Evolutionary conservation across 2,329 filamentous ascomycete genomes (phyloP), one percentile per base, ranked within the genome.

Genomic region (Beauveria sp.): DNA sequence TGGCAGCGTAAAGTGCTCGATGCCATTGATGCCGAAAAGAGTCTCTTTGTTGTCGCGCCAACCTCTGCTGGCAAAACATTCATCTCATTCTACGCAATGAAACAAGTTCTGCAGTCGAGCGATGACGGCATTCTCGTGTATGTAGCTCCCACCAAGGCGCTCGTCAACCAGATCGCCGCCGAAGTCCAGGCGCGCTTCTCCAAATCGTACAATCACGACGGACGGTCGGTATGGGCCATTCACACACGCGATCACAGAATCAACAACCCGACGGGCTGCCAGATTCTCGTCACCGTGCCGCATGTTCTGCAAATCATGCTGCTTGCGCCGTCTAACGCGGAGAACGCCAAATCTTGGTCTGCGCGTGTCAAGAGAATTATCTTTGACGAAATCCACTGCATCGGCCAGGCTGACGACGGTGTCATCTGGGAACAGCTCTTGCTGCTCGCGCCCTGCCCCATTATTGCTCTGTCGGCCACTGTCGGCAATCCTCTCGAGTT

Each of bases 31-130:
- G 79, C 79, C 0, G 78, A 88, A 59, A 82, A 86, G 65, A 91
- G 87, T 66, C 75, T 91, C 0, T 86, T 93, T 62, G 87, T 91
- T 0, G 85, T 93, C 9, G 89, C 89, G 0, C 89, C 89, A 0
- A 93, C 89, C 0, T 90, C 86, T 26, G 86, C 90, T 0, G 90
- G 90, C 65, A 93, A 93, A 72, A 93, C 89, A 0, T 93, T 93
- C 71, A 93, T 93, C 62, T 88, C 85, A 1, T 93, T 93, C 71
- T 92, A 93, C 67, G 89, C 89, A 1, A 93, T 93, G 87, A 87
- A 89, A 68, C 86, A 90, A 68, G 77, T 92, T 1, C 76, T 93
- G 10, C 79, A 88, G 68, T 80, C 81, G 4, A 84, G 83, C 64
- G 83, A 93, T 63, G 84, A 91, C 54, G 86, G 84, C 3, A 81